These are phyloP conservation scores for Fusarium tuaranense DNA, from an alignment of 2,329 filamentous ascomycete genomes.

Conservation along the genomic window DNA sequence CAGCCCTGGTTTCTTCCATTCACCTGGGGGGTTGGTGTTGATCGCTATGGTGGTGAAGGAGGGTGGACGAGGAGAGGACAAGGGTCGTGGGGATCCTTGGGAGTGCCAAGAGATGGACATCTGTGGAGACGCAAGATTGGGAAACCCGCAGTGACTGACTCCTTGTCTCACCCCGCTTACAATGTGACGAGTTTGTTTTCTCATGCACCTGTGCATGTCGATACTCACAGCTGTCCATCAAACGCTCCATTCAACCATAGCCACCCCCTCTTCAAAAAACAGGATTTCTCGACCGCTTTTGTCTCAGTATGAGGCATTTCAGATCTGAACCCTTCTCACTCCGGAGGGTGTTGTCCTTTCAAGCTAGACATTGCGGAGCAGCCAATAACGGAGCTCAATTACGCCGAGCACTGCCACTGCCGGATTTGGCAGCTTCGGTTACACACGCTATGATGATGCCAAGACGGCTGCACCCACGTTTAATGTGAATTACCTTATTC, in stretches of 20 bases:
- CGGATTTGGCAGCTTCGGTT: conserved; percentile 26
- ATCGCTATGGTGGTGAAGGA: background rate
- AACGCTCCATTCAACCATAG: background rate
- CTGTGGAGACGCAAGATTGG: background rate
- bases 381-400: conserved; percentile 6
- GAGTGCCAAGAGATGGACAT: background rate
- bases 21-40: background rate
- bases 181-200: background rate
- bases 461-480: conserved; percentile 40
- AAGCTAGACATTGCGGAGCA: background rate
- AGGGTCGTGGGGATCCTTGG: background rate
- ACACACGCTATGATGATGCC: conserved; percentile 30
- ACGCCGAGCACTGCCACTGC: conserved; percentile 32
- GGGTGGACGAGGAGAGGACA: background rate
- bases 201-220: background rate
- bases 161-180: background rate
- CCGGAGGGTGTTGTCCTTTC: background rate
- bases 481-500: conserved; percentile 27
- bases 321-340: background rate
- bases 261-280: background rate
- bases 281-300: background rate
- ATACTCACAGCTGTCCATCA: background rate
- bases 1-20: background rate
- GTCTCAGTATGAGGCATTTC: background rate
- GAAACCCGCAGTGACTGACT: background rate